Base-by-base conservation (phyloP, 192 early-diverging fungal genomes). In the Lunasporangiospora selenospora region DNA sequence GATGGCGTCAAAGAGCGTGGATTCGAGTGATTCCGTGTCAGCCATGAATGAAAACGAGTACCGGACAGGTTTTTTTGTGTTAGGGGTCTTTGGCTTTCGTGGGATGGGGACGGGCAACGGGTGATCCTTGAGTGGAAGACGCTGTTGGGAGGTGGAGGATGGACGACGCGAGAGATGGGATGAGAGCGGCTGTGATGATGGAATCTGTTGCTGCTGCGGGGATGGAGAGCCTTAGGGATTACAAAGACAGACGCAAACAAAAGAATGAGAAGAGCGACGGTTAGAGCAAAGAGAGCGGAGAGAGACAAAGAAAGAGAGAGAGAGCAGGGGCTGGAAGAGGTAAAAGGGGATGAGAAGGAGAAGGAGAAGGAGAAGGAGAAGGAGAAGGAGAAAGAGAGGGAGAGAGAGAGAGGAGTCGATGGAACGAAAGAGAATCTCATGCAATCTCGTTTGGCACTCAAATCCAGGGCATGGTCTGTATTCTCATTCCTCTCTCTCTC, bases 1-100 rank as follows among this genome's bases (percentile, higher is more conserved):
- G 37, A 95, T 86, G 45, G 80, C 82, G 40, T 97, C 93, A 76
- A 88, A 95, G 43, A 80, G 58, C 33, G 81, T 83, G 7, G 61
- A 54, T 47, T 78, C 77, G 38, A 78, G 65, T 2, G 45, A 50
- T n/a, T 71, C 59, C 8, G 29, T 57, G 53, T 71, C 67, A 6
- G 67, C 67, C 67, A 71, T 71, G 67, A 71, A 71, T 62, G 67
- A 71, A 44, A 62, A 71, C 5, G 67, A 71, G 47, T 71, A 71
- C 27, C 47, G 59, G 45, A 39, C 36, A 15, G 67, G 57, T 42
- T 46, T 46, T 36, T 38, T 64, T 36, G 3, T 21, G 12, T 32
- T 2, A 37, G 58, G 41, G 41, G 41, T 18, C 5, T 13, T 18
- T 16, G 6, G 41, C 21, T 43, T 6, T 6, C 41, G 41, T 43